Base-by-base conservation (phyloP, 148 eudicot species). In the Amaranthus hypochondriacus region DNA sequence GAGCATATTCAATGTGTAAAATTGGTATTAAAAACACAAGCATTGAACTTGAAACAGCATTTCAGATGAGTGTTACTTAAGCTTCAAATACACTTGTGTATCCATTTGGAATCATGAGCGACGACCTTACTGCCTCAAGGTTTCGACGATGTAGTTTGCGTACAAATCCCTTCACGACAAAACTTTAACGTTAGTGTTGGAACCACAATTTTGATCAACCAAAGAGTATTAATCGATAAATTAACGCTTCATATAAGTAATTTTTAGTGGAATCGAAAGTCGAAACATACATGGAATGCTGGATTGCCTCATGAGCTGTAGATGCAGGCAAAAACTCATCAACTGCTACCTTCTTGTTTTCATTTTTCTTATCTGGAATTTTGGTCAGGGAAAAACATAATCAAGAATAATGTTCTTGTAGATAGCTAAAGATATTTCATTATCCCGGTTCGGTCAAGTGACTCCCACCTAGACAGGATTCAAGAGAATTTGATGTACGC, bases 341-440 rank as follows among this genome's bases (percentile, higher is more conserved):
- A 46, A 87, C 90, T 12, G 84, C 90, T 78, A 87, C 90, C 56
- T 87, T 84, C 79, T 87, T 87, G 80, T 87, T 87, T 75, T 87
- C 90, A 59, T 87, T 87, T 79, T 87, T 87, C 86, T 87, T 84
- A 79, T 87, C 89, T 87, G 66, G 6, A 21, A 62, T 53, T 18
- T 8, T 56, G 4, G 81, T 68, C 51, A 69, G 74, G 60, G 43
- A 58, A 13, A 77, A 13, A 5, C 43, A 44, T 51, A 4, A 5
- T 50, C 39, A 51, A 9, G 14, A 18, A 55, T 51, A 15, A 64
- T 4, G 48, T 53, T 50, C 42, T 53, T 48, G 1, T 14, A 44
- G 59, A 21, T 14, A 39, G 56, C 7, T 3, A 28, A 28, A 28
- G 39, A 28, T 28, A 28, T 28, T 28, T 2, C 39, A 28, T 28